phyloP scores from a whole-genome alignment of 2,329 filamentous ascomycete genomes.

The Epichloe elymi region DNA sequence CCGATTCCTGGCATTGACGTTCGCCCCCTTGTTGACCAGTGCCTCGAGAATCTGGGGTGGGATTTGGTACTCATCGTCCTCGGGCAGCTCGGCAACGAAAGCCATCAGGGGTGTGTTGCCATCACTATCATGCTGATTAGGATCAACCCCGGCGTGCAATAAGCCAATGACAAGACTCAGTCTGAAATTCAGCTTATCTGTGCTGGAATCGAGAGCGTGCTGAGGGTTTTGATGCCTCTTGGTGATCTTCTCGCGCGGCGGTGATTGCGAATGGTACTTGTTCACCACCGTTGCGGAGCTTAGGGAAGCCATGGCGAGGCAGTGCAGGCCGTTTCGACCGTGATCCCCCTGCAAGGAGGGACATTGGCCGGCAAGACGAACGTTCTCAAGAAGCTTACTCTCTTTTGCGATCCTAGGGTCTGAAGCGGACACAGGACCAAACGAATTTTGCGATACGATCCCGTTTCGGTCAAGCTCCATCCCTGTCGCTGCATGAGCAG shows the following conservation, averaged over 20 bases:
- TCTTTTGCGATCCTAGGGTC: conserved; percentile 8
- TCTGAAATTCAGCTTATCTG: conserved; percentile 17
- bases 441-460: conserved; percentile 3
- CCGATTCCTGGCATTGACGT: conserved; percentile 37
- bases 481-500: conserved; percentile 6
- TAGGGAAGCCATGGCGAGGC: conserved; percentile 41
- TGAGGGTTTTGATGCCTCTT: conserved; percentile 11
- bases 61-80: conserved; percentile 35
- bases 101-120: conserved; percentile 44
- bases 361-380: conserved; percentile 8
- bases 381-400: conserved; percentile 12
- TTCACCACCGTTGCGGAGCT: conserved; percentile 24
- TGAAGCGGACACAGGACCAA: conserved; percentile 1
- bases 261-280: conserved; percentile 16
- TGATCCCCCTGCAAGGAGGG: conserved; percentile 18
- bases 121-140: conserved; percentile 4
- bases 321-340: conserved; percentile 44
- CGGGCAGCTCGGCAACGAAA: conserved; percentile 36
- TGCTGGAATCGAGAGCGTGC: conserved; percentile 21
- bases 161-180: conserved; percentile 16
- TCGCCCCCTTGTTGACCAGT: conserved; percentile 27
- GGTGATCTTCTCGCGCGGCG: conserved; percentile 1
- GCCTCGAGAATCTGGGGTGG: conserved; percentile 32
- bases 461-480: conserved; percentile 1
- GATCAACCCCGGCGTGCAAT: conserved; percentile 9